Conservation (phyloP, 2,329 filamentous ascomycete genomes). For the Apiospora rasikravindrae region DNA sequence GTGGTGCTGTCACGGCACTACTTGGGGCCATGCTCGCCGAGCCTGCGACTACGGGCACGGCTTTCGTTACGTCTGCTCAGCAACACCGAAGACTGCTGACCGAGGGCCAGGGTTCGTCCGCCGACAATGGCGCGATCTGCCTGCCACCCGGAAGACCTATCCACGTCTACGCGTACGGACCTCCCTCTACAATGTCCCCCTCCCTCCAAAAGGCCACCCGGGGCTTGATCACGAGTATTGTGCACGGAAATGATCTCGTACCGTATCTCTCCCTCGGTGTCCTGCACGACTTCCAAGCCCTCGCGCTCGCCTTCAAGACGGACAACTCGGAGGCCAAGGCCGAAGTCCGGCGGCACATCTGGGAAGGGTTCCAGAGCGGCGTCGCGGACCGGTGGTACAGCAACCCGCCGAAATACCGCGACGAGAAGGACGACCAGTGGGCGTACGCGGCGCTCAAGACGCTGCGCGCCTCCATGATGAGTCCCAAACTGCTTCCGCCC, state of each 20-base stretch:
- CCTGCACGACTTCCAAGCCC: slow-evolving; percentile 75
- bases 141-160: slow-evolving; percentile 73
- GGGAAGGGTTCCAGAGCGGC: slow-evolving; percentile 67
- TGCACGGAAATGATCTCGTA: slow-evolving; percentile 76
- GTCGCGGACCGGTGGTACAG: slow-evolving; percentile 67
- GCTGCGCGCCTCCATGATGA: slow-evolving; percentile 70
- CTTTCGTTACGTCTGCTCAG: slow-evolving; percentile 66
- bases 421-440: slow-evolving; percentile 70
- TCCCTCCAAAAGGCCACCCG: slow-evolving; percentile 72
- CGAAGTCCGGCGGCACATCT: slow-evolving; percentile 70
- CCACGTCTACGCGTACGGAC: slow-evolving; percentile 81
- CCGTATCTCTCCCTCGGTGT: slow-evolving; percentile 76
- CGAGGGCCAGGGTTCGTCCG: slow-evolving; percentile 29
- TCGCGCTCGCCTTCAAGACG: slow-evolving; percentile 74
- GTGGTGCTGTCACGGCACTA: slow-evolving; percentile 72
- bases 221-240: slow-evolving; percentile 75
- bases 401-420: slow-evolving; percentile 43
- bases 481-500: slow-evolving; percentile 72
- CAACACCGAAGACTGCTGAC: slow-evolving; percentile 50
- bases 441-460: slow-evolving; percentile 70
- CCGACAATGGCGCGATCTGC: slow-evolving; percentile 44
- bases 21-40: slow-evolving; percentile 75
- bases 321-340: slow-evolving; percentile 71
- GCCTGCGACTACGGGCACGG: slow-evolving; percentile 58
- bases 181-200: slow-evolving; percentile 74